Percentiles rank a stretch among this genome's conserved stretches.
These are phyloP conservation scores for Lycium barbarum DNA, from an alignment of 257 asterid genomes.

Conservation along the genomic window DNA sequence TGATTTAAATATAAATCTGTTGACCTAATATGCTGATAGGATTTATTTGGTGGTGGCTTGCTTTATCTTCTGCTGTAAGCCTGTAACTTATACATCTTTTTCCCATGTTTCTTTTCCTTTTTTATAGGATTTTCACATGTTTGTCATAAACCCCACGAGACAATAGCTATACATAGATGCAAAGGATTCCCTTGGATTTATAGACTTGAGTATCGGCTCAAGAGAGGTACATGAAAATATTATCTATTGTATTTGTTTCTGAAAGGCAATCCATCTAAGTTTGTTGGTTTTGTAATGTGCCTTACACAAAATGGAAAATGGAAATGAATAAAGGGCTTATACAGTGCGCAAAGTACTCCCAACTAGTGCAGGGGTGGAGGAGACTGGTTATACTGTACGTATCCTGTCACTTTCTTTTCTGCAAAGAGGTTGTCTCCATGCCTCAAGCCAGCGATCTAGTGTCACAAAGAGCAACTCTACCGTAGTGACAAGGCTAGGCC, in stretches of 20 bases:
- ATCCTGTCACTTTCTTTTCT: not conserved
- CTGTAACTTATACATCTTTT: constrained; percentile 28
- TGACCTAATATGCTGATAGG: not conserved
- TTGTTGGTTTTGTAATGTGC: not conserved
- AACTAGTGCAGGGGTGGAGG: not conserved
- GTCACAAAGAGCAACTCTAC: constrained; percentile 8
- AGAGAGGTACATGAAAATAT: constrained; percentile 67
- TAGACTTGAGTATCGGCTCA: constrained; percentile 77
- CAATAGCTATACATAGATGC: constrained; percentile 77
- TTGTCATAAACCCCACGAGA: constrained; percentile 80
- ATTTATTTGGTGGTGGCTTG: not conserved
- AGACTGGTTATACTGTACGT: not conserved
- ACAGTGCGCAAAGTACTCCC: not conserved
- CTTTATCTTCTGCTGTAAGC: not conserved
- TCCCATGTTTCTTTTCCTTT: constrained; percentile 30
- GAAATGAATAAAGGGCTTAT: constrained; percentile 18
- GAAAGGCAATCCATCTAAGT: constrained; percentile 5
- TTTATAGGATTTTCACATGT: constrained; percentile 87
- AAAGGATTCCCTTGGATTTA: constrained; percentile 88
- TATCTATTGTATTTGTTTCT: constrained; percentile 9
- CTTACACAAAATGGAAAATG: not conserved
- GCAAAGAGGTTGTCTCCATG: not conserved
- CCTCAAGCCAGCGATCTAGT: not conserved
- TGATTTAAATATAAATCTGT: constrained; percentile 34
- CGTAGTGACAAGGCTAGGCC: not conserved